These are phyloP conservation scores for Podaxis sp. DNA, from an alignment of 768 basidiomycete genomes.

Conservation along the genomic window DNA sequence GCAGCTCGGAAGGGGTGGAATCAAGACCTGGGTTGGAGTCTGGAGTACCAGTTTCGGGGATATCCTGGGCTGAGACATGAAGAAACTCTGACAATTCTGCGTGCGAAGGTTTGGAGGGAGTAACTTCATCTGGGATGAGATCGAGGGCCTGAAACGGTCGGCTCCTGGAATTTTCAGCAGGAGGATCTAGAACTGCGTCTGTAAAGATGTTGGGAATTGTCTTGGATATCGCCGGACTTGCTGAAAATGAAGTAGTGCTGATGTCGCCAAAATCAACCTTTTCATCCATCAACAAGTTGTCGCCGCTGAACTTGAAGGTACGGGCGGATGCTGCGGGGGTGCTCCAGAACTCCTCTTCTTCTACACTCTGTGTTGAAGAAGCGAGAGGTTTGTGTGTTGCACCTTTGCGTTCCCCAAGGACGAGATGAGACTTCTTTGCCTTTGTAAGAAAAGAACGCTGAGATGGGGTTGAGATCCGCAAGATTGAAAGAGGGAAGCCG, in stretches of 20 bases:
- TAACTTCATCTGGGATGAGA: neutral
- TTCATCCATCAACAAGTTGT: conserved; percentile 58
- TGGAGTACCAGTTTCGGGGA: neutral
- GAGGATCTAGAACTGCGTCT: neutral
- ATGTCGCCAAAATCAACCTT: conserved; percentile 55
- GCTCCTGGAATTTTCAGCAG: conserved; percentile 1
- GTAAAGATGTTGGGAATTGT: conserved; percentile 5
- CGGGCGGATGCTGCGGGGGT: conserved; percentile 55
- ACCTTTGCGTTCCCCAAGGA: conserved; percentile 1
- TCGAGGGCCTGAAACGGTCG: neutral
- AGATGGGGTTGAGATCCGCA: conserved; percentile 8
- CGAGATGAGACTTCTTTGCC: conserved; percentile 11
- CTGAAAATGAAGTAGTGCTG: conserved; percentile 45
- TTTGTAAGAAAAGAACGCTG: conserved; percentile 4
- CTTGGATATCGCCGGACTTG: neutral
- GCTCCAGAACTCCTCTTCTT: conserved; percentile 62
- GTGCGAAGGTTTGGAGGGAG: neutral
- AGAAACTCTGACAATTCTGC: neutral
- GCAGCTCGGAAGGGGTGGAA: neutral
- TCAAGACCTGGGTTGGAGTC: neutral
- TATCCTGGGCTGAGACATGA: neutral
- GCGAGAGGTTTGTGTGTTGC: conserved; percentile 16
- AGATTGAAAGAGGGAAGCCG: neutral
- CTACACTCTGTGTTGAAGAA: conserved; percentile 27
- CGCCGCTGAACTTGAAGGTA: conserved; percentile 61